Evolutionary conservation across 2,329 filamentous ascomycete species (phyloP).

Genomic region (Coniella lustricola): DNA sequence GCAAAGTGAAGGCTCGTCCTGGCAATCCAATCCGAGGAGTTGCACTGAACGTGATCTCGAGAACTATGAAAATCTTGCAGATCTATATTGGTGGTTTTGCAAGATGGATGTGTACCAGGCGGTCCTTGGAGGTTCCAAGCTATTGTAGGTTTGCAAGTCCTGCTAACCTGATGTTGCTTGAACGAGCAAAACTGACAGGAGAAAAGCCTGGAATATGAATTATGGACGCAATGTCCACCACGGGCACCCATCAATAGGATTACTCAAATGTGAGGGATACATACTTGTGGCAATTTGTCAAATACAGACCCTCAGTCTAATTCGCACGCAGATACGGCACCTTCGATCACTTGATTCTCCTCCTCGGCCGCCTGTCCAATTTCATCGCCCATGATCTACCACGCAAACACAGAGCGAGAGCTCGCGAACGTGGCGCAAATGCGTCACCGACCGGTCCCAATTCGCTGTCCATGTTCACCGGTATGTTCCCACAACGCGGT

Average conservation of each 20-base stretch:
- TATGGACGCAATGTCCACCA: constrained; percentile 84
- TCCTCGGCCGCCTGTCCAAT: constrained; percentile 71
- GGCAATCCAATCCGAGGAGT: constrained; percentile 5
- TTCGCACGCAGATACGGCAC: constrained; percentile 62
- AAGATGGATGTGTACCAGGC: constrained; percentile 94
- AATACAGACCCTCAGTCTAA: constrained; percentile 19
- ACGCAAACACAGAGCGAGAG: constrained; percentile 66
- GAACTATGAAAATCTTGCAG: constrained; percentile 71
- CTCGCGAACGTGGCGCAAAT: constrained; percentile 40
- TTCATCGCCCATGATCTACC: constrained; percentile 72
- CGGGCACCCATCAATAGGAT: constrained; percentile 70
- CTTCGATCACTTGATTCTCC: constrained; percentile 77
- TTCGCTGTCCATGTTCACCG: constrained; percentile 43
- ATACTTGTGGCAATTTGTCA: no score
- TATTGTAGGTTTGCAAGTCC: constrained; percentile 59
- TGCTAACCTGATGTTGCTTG: not conserved
- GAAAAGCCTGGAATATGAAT: constrained; percentile 65
- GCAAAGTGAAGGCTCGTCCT: constrained; percentile 15
- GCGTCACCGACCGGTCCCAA: constrained; percentile 30
- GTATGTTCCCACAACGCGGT: constrained; percentile 47
- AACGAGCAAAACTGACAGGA: constrained; percentile 19
- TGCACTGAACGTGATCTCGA: constrained; percentile 60
- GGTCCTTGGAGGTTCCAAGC: constrained; percentile 73
- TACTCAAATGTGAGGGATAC: constrained; percentile 57
- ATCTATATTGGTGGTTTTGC: constrained; percentile 92